Base-by-base conservation (phyloP, 2,329 filamentous ascomycete species). In the Penicillium sp. region DNA sequence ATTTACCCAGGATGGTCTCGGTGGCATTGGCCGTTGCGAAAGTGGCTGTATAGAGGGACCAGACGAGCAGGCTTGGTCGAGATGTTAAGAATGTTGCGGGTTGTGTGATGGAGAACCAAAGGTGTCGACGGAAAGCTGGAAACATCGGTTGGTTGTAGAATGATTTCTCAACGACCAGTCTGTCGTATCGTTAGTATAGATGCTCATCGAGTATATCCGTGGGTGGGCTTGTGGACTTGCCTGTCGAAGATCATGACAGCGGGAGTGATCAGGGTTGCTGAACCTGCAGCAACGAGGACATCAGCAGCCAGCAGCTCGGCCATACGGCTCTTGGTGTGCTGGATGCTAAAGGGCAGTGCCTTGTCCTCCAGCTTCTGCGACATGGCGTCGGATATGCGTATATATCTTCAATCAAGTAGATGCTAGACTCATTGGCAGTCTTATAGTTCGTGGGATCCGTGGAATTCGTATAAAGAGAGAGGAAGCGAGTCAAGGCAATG, bases 11-110 rank as follows among this genome's bases (percentile, higher is more conserved):
- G 83, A 84, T 72, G 0, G 92, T 96, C 76, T 96, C 92, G 70
- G 94, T 83, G 5, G 82, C 77, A 78, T 96, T 96, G 62, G 91
- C 91, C 1, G 89, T 90, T n/a, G 92, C 77, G 76, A 96, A 96
- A 48, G 92, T 96, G 63, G 89, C 87, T 56, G 87, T 89, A 79
- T 96, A 96, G 49, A 93, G 79, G 52, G 73, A 70, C 62, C 73
- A 74, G 55, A 77, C 73, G 4, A 77, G 68, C 38, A 74, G 67
- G 56, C 70, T 73, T 3, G 74, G 74, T 43, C 76, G 77, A 48
- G 71, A 75, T 43, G 67, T 66, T 52, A 76, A 65, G 62, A 73
- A 75, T 5, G 54, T 63, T 39, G 73, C 69, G 29, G 74, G 74
- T 34, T 71, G 70, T 27, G 68, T 69, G 47, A 75, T 52, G 10